Percentiles rank a stretch among this genome's conserved stretches.
Evolutionary conservation across 768 basidiomycete species (phyloP).

Genomic region (Hericium coralloides): DNA sequence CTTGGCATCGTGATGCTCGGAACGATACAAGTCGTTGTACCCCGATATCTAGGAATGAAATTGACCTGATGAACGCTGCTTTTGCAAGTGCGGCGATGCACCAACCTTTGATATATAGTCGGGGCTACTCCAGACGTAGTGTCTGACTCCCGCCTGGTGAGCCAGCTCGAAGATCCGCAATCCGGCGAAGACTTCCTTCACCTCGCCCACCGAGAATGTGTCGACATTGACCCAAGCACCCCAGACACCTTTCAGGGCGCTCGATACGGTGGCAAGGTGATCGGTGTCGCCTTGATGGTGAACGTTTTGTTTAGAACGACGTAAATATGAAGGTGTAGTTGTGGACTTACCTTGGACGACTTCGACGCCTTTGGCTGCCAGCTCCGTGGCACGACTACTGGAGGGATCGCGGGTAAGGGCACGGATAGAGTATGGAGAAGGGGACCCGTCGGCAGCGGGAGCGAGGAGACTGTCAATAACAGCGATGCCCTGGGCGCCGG

Average conservation of each 20-base stretch:
- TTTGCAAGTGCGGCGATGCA: neutral
- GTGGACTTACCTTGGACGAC: constrained; percentile 22
- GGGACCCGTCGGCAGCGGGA: constrained; percentile 22
- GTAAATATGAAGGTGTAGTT: neutral
- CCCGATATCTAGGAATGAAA: constrained; percentile 13
- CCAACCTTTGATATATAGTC: constrained; percentile 29
- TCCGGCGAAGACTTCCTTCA: constrained; percentile 28
- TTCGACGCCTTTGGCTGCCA: constrained; percentile 27
- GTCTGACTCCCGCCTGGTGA: constrained; percentile 22
- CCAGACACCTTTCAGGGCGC: neutral
- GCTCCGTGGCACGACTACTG: constrained; percentile 23
- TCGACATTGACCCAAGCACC: neutral
- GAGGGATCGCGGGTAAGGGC: constrained; percentile 29
- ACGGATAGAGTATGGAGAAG: constrained; percentile 32
- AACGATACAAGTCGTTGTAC: constrained; percentile 21
- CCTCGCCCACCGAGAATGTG: neutral
- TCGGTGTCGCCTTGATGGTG: constrained; percentile 2
- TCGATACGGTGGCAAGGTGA: neutral
- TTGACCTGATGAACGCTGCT: too few relatives aligned
- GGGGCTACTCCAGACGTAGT: constrained; percentile 31
- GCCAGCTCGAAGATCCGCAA: constrained; percentile 31
- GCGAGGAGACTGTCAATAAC: constrained; percentile 28
- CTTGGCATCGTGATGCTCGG: constrained; percentile 31
- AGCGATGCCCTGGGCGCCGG: constrained; percentile 33
- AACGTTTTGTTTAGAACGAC: neutral